Conservation (phyloP, 1,139 yeast species). For the Scheffersomyces titani region DNA sequence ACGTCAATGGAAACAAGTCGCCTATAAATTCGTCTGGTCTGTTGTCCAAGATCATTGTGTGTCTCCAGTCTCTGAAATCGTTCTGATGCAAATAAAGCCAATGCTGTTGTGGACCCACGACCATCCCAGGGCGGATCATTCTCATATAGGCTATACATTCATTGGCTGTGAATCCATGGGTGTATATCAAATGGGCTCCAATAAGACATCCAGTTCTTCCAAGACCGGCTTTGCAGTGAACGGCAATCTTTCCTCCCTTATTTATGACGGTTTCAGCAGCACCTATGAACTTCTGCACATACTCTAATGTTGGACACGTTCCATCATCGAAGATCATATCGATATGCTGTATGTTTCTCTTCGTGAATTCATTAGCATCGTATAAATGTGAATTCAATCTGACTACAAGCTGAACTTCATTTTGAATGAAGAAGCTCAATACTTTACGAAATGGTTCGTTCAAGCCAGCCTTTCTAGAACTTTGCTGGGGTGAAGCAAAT, state of each 20-base stretch:
- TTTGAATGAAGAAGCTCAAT: slow-evolving; percentile 66
- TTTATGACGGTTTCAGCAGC: slow-evolving; percentile 88
- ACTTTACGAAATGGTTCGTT: slow-evolving; percentile 82
- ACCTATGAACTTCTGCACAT: slow-evolving; percentile 89
- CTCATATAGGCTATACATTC: slow-evolving; percentile 97
- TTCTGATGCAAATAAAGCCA: slow-evolving; percentile 96
- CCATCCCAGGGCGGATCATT: slow-evolving; percentile 98
- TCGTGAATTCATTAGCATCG: slow-evolving; percentile 80
- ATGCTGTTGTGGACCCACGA: slow-evolving; percentile 98
- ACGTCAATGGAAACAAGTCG: slow-evolving; percentile 71
- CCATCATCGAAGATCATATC: slow-evolving; percentile 98
- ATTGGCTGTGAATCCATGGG: slow-evolving; percentile 95
- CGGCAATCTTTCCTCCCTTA: slow-evolving; percentile 91
- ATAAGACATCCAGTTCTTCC: slow-evolving; percentile 97
- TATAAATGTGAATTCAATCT: slow-evolving; percentile 89
- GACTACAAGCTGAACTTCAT: slow-evolving; percentile 84
- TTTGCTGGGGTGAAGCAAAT: slow-evolving; percentile 94
- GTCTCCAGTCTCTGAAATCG: slow-evolving; percentile 94
- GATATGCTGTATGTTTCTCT: slow-evolving; percentile 80
- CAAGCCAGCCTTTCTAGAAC: slow-evolving; percentile 44
- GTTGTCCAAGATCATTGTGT: slow-evolving; percentile 81
- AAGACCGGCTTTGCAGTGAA: slow-evolving; percentile 96
- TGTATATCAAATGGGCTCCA: slow-evolving; percentile 94
- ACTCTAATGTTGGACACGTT: slow-evolving; percentile 93
- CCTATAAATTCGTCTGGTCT: slow-evolving; percentile 73